Conservation (phyloP, 495 filamentous ascomycete genomes). For the Aspergillus cavernicola region DNA sequence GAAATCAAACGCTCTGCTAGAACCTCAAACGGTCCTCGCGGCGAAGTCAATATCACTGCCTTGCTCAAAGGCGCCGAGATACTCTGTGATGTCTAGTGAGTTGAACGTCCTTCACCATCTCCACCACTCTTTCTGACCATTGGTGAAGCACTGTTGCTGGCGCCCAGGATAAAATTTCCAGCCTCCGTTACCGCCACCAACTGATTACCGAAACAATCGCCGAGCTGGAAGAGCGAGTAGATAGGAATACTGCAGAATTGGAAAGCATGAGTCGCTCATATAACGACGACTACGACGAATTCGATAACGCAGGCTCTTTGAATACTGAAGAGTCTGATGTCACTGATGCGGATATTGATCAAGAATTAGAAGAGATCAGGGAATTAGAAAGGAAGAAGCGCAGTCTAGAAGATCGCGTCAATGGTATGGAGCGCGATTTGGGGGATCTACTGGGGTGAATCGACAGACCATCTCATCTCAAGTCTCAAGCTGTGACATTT, state of each 20-base stretch:
- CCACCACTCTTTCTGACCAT: not conserved
- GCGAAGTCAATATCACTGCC: slow-evolving; percentile 82
- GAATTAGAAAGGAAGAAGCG: slow-evolving; percentile 75
- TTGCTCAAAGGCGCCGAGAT: slow-evolving; percentile 87
- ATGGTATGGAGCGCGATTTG: slow-evolving; percentile 76
- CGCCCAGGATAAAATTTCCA: slow-evolving; percentile 72
- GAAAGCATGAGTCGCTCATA: slow-evolving; percentile 64
- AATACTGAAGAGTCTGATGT: slow-evolving; percentile 46
- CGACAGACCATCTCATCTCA: not conserved
- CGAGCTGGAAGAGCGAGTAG: slow-evolving; percentile 75
- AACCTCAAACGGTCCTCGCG: slow-evolving; percentile 41
- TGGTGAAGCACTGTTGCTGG: slow-evolving; percentile 65
- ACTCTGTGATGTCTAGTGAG: slow-evolving; percentile 80
- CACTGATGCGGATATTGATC: slow-evolving; percentile 71
- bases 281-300: slow-evolving; percentile 35
- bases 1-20: slow-evolving; percentile 63
- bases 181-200: slow-evolving; percentile 65
- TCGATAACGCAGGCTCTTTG: slow-evolving; percentile 33
- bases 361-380: slow-evolving; percentile 74
- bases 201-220: slow-evolving; percentile 69
- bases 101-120: not conserved
- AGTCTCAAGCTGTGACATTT: not conserved
- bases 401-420: slow-evolving; percentile 71
- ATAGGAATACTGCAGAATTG: slow-evolving; percentile 70
- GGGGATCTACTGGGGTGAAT: slow-evolving; percentile 57